These are phyloP conservation scores for Fraxinus sp. DNA, from an alignment of 305 asterid genomes.

Conservation along the genomic window DNA sequence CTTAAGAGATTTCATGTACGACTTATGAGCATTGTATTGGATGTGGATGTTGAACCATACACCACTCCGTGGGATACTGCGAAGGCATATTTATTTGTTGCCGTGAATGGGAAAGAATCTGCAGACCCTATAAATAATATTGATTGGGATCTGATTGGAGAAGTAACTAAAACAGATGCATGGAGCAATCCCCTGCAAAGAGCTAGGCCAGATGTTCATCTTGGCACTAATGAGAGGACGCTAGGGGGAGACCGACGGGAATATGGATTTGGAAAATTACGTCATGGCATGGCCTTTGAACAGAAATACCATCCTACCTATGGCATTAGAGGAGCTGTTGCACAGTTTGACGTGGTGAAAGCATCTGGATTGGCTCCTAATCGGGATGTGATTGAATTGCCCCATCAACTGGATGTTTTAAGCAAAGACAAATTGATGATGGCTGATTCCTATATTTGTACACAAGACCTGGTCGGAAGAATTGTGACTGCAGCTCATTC, in stretches of 20 bases:
- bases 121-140: constrained; percentile 49
- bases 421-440: constrained; percentile 59
- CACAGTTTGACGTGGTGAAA: constrained; percentile 90
- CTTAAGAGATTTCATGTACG: constrained; percentile 96
- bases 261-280: constrained; percentile 94
- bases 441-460: constrained; percentile 76
- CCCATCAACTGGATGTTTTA: constrained; percentile 39
- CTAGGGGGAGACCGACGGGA: constrained; percentile 97
- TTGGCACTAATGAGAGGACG: constrained; percentile 92
- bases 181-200: constrained; percentile 97
- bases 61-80: constrained; percentile 97
- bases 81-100: constrained; percentile 91
- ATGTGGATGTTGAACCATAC: constrained; percentile 98
- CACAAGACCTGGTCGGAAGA: constrained; percentile 74
- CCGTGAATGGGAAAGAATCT: constrained; percentile 49
- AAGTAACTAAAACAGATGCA: constrained; percentile 64
- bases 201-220: constrained; percentile 99
- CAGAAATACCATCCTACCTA: constrained; percentile 92
- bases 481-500: constrained; percentile 98
- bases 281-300: constrained; percentile 80
- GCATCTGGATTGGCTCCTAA: constrained; percentile 86
- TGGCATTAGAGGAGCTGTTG: constrained; percentile 97
- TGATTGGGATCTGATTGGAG: constrained; percentile 73
- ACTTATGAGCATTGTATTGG: constrained; percentile 97
- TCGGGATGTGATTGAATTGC: constrained; percentile 47